phyloP scores from a whole-genome alignment of 2,329 filamentous ascomycete genomes.

The Reticulascus tulasneorum region DNA sequence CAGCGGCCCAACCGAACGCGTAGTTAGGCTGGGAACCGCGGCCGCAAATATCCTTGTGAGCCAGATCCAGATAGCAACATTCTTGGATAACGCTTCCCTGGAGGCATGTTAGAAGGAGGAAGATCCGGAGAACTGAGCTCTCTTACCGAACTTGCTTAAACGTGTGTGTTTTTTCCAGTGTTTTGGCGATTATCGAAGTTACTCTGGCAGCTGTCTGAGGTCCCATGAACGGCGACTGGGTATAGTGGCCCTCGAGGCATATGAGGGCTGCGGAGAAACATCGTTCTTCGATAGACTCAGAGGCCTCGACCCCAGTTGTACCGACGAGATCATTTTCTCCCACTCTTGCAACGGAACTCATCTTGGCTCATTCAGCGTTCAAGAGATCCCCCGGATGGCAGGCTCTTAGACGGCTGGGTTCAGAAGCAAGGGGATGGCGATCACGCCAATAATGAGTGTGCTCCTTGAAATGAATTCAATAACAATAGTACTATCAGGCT shows the following conservation, averaged over 20 bases:
- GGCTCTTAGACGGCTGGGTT: no score
- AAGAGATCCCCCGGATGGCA: no score
- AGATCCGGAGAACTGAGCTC: background rate
- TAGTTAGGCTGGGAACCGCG: constrained; percentile 57
- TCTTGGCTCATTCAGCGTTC: no score
- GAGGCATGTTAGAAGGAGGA: constrained; percentile 3
- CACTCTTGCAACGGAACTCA: no score
- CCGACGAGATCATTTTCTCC: background rate
- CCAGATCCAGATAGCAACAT: constrained; percentile 64
- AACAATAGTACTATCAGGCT: no score
- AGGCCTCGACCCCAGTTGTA: no score
- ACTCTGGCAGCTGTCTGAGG: constrained; percentile 51
- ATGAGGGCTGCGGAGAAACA: constrained; percentile 58
- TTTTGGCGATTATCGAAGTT: constrained; percentile 54
- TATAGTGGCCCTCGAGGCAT: constrained; percentile 59
- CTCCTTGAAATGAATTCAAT: no score
- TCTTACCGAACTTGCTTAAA: constrained; percentile 55
- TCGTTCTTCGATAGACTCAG: constrained; percentile 59
- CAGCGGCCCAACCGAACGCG: constrained; percentile 54
- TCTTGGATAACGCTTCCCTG: constrained; percentile 57
- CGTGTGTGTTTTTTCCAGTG: constrained; percentile 61
- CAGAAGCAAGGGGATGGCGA: no score
- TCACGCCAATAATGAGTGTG: no score
- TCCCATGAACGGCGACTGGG: constrained; percentile 53
- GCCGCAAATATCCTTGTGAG: constrained; percentile 58